phyloP scores from a whole-genome alignment of 2,329 filamentous ascomycete genomes.

The Waltergamsia citrina region DNA sequence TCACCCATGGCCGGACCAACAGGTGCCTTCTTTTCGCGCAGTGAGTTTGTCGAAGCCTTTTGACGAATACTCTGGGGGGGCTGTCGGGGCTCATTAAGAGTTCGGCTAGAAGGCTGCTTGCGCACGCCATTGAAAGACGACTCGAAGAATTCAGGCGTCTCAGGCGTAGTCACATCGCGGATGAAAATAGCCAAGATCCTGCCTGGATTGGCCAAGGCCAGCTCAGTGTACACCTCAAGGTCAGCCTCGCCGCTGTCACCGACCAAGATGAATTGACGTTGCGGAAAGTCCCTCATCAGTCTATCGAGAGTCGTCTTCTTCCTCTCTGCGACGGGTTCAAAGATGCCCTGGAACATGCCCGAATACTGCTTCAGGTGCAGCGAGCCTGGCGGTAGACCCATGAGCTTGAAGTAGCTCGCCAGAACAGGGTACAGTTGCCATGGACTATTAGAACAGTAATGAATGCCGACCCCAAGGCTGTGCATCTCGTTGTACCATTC shows the following conservation, averaged over 20 bases:
- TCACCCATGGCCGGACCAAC: slow-evolving; percentile 40
- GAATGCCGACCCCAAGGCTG: slow-evolving; percentile 74
- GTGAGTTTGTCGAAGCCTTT: background rate
- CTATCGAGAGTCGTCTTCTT: slow-evolving; percentile 84
- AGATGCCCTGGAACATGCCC: slow-evolving; percentile 95
- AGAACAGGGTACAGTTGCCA: slow-evolving; percentile 95
- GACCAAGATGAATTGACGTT: slow-evolving; percentile 80
- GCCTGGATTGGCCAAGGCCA: slow-evolving; percentile 76
- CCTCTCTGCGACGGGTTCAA: slow-evolving; percentile 90
- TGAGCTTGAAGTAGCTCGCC: slow-evolving; percentile 72
- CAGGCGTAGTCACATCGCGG: slow-evolving; percentile 81
- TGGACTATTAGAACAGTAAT: slow-evolving; percentile 98
- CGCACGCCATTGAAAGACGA: slow-evolving; percentile 28
- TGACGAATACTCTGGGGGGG: background rate
- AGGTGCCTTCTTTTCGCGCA: slow-evolving; percentile 10
- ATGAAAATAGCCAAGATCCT: slow-evolving; percentile 86
- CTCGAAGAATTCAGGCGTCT: slow-evolving; percentile 68
- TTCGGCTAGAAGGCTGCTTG: slow-evolving; percentile 14
- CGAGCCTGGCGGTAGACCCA: slow-evolving; percentile 75
- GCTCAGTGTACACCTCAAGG: slow-evolving; percentile 91
- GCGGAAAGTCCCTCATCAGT: slow-evolving; percentile 81
- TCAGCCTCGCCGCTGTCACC: slow-evolving; percentile 97
- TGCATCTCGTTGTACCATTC: slow-evolving; percentile 82
- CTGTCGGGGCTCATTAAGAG: background rate
- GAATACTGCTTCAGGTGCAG: slow-evolving; percentile 95